Percentiles rank a stretch among this genome's conserved stretches.
phyloP scores from a whole-genome alignment of 441 rosid species.

The Adansonia gregorii region DNA sequence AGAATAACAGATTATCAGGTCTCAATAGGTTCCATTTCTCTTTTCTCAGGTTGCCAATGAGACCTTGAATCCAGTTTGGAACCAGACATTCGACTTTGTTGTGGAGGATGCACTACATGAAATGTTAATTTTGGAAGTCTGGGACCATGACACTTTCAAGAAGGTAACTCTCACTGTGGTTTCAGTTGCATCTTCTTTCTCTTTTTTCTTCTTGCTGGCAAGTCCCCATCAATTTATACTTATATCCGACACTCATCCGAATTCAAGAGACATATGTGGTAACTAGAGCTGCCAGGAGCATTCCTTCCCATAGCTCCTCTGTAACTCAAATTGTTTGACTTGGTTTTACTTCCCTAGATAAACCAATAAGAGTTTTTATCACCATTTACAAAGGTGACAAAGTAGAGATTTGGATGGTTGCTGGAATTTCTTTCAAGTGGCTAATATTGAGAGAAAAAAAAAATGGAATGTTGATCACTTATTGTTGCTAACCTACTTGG shows the following conservation, averaged over 20 bases:
- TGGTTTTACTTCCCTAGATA: neutral
- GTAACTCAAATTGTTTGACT: neutral
- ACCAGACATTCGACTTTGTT: conserved; percentile 78
- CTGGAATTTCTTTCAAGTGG: neutral
- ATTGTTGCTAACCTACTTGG: neutral
- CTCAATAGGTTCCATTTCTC: conserved; percentile 13
- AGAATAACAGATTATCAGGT: neutral
- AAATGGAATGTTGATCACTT: neutral
- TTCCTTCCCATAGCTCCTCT: neutral
- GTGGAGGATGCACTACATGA: conserved; percentile 86
- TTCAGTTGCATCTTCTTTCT: neutral
- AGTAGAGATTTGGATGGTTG: neutral
- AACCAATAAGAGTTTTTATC: neutral
- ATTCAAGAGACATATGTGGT: too few relatives aligned
- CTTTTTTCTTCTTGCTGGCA: neutral
- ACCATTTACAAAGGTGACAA: conserved; percentile 9
- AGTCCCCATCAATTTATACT: neutral
- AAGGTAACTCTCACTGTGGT: conserved; percentile 55
- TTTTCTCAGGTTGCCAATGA: conserved; percentile 58
- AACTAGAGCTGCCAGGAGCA: neutral
- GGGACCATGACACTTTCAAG: conserved; percentile 79
- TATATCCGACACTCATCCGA: too few relatives aligned
- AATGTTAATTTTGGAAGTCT: conserved; percentile 65
- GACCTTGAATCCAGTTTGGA: conserved; percentile 79
- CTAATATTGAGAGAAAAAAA: neutral